Evolutionary conservation across 176 grass and related monocot species (phyloP).

Genomic region (Juncus inflexus): DNA sequence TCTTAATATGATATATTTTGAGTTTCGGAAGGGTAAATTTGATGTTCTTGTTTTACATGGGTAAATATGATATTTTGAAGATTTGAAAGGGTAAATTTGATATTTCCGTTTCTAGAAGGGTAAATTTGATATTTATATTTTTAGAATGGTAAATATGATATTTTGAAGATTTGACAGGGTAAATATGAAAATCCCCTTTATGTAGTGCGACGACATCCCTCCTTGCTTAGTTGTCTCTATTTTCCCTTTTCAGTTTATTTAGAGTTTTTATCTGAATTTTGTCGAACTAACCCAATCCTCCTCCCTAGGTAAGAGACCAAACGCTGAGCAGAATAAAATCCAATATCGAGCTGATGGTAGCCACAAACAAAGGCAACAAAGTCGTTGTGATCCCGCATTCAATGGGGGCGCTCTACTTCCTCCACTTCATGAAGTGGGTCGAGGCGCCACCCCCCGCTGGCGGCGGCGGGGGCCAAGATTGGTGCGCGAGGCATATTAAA

Average conservation of each 20-base stretch:
- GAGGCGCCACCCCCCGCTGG: conserved; percentile 91
- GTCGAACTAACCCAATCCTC: too few species aligned
- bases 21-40: neutral
- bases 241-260: too few species aligned
- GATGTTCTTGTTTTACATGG: too few species aligned
- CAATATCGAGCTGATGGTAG: conserved; percentile 92
- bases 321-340: conserved; percentile 92
- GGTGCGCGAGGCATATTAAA: conserved; percentile 96
- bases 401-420: conserved; percentile 94
- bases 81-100: too few species aligned
- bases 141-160: too few species aligned
- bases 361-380: conserved; percentile 91
- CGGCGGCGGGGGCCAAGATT: conserved; percentile 77
- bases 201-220: too few species aligned
- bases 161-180: neutral
- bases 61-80: too few species aligned
- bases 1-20: conserved; percentile 12
- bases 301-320: conserved; percentile 92
- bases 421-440: conserved; percentile 99
- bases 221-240: too few species aligned
- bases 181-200: too few species aligned
- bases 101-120: too few species aligned
- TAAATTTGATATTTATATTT: too few species aligned
- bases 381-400: conserved; percentile 97
- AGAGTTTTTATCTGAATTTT: too few species aligned